phyloP scores from a whole-genome alignment of 441 rosid species.

The Aquilaria agallochum region DNA sequence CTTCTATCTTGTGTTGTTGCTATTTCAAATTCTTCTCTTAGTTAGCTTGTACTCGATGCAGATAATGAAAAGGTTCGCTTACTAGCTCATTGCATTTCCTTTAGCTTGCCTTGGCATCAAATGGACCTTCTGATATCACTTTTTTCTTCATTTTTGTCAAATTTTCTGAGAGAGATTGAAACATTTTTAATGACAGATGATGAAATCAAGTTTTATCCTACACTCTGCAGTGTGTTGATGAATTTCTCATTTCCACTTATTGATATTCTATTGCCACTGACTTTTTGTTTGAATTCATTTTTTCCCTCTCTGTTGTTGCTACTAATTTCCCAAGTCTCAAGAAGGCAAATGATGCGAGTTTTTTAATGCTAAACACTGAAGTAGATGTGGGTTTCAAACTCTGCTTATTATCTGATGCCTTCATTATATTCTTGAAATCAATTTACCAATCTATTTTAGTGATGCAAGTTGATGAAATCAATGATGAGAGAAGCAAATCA shows the following conservation, averaged over 20 bases:
- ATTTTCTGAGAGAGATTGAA: not conserved
- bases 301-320: not conserved
- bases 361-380: conserved; percentile 44
- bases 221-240: conserved; percentile 41
- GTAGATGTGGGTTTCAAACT: conserved; percentile 29
- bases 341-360: conserved; percentile 32
- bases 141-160: not conserved
- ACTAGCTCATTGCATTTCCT: conserved; percentile 48
- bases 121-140: conserved; percentile 40
- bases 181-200: conserved; percentile 35
- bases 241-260: conserved; percentile 45
- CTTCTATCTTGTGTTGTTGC: no score
- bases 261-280: conserved; percentile 47
- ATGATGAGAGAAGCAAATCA: conserved; percentile 78
- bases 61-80: conserved; percentile 38
- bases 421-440: not conserved
- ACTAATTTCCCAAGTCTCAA: not conserved
- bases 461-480: not conserved
- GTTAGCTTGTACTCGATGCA: conserved; percentile 20
- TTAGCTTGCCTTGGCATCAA: conserved; percentile 49
- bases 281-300: not conserved
- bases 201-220: conserved; percentile 39
- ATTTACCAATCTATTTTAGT: not conserved
- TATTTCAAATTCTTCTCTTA: no score
- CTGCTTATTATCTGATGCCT: conserved; percentile 66